These are phyloP conservation scores for Rhizophlyctis rosea DNA, from an alignment of 192 early-diverging fungal species.

Conservation along the genomic window DNA sequence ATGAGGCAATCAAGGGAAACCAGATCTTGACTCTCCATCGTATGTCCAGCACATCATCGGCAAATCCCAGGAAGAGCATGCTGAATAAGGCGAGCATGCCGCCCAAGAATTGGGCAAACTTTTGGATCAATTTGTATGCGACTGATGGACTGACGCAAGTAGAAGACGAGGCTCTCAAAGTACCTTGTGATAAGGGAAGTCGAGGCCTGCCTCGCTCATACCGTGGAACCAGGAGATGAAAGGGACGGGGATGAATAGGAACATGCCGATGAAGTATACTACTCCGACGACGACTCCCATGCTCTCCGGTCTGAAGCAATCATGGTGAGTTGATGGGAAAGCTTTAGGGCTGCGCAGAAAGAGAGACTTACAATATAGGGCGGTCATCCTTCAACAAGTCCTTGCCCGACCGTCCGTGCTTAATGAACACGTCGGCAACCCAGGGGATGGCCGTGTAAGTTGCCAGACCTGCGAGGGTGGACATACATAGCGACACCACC, in stretches of 20 bases:
- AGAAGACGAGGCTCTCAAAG: neutral
- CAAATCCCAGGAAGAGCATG: slow-evolving; percentile 98
- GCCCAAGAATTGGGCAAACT: slow-evolving; percentile 89
- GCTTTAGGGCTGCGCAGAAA: neutral
- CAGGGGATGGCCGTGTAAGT: slow-evolving; percentile 71
- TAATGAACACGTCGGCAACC: slow-evolving; percentile 67
- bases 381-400: slow-evolving; percentile 75
- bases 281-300: slow-evolving; percentile 89
- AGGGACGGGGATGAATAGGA: slow-evolving; percentile 92
- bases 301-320: slow-evolving; percentile 73
- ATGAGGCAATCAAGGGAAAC: slow-evolving; percentile 86
- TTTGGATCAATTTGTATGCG: slow-evolving; percentile 15
- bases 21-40: slow-evolving; percentile 94
- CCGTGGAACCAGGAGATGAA: slow-evolving; percentile 79
- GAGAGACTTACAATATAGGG: slow-evolving; percentile 65
- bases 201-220: neutral
- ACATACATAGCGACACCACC: slow-evolving; percentile 66
- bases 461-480: slow-evolving; percentile 64
- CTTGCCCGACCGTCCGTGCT: slow-evolving; percentile 70
- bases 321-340: neutral
- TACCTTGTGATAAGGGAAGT: slow-evolving; percentile 74
- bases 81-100: slow-evolving; percentile 87
- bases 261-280: slow-evolving; percentile 82
- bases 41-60: slow-evolving; percentile 96
- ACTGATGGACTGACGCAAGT: neutral